Percentiles rank a stretch among this genome's conserved stretches.
Evolutionary conservation across 768 basidiomycete species (phyloP).

Genomic region (Russula compacta): DNA sequence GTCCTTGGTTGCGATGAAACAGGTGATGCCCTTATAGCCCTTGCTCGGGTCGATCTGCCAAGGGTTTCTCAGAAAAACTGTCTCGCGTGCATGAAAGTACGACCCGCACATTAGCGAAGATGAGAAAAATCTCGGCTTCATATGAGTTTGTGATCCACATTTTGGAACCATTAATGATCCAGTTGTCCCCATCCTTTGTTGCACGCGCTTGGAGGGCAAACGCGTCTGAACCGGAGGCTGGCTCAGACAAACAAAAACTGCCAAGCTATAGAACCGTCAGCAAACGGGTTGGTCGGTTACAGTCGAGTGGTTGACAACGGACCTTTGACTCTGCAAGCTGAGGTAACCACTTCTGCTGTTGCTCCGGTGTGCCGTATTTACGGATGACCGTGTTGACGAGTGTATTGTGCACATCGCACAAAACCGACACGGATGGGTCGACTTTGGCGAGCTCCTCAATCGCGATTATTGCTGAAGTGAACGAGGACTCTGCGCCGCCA

Average conservation of each 20-base stretch:
- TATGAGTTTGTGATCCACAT: conserved; percentile 99
- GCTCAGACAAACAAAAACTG: conserved; percentile 91
- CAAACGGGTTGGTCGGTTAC: not conserved
- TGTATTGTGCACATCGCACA: conserved; percentile 98
- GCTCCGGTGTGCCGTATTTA: conserved; percentile 73
- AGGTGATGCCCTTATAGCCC: conserved; percentile 99
- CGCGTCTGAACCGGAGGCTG: conserved; percentile 91
- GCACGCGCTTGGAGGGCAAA: conserved; percentile 95
- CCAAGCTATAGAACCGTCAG: conserved; percentile 52
- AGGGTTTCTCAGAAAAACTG: not conserved
- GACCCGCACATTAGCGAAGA: conserved; percentile 83
- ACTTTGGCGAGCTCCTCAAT: conserved; percentile 96
- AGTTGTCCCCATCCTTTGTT: conserved; percentile 75
- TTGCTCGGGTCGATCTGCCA: conserved; percentile 71
- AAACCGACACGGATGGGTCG: conserved; percentile 92
- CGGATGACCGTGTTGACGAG: conserved; percentile 93
- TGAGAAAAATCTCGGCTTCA: conserved; percentile 85
- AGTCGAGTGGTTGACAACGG: conserved; percentile 1
- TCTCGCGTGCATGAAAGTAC: not conserved
- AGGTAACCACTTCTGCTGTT: conserved; percentile 85
- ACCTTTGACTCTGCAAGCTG: conserved; percentile 73
- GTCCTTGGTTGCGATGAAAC: conserved; percentile 91
- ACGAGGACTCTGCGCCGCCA: conserved; percentile 84
- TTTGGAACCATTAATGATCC: conserved; percentile 92
- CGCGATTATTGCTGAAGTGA: conserved; percentile 90